Base-by-base conservation (phyloP, 1,284 basidiomycete species). In the Boletus smithii region DNA sequence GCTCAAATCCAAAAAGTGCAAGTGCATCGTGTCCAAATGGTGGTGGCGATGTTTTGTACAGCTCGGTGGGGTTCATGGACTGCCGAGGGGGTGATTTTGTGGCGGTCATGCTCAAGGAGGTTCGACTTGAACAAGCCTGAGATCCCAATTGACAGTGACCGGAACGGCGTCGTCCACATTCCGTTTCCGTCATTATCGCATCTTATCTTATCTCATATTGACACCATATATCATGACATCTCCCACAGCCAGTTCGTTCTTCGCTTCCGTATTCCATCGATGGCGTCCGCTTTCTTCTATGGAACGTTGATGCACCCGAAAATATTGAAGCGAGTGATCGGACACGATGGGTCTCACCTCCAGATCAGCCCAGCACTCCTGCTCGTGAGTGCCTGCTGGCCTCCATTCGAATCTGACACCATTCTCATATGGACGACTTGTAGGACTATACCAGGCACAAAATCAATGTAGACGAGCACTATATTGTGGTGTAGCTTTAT, bases 361-460 rank as follows among this genome's bases (percentile, higher is more conserved):
- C 60, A 72, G 33, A 75, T 83, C 43, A 77, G 80, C 54, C 77
- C 85, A 24, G 76, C 73, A n/a, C 54, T 78, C 5, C 57, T 82
- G 17, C 59, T 69, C 57, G 79, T 80, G 50, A 53, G 73, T 55
- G 26, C 20, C 34, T 11, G 2, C 22, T n/a, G 3, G 14, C 20
- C 14, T n/a, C 37, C 54, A 35, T 27, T 35, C 16, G 3, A 39
- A 31, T 34, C n/a, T 46, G 42, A 53, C 47, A 13, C 33, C 46
- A 30, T 27, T 10, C 20, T 11, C 32, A 34, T 31, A 38, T 18
- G 32, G 38, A 42, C 35, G 16, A 24, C 11, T 8, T 22, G 13
- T 48, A 91, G 84, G 80, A 85, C 34, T 80, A 87, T 67, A 91
- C 88, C 4, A 74, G 92, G 3, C 89, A 93, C 65, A 79, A 81